Evolutionary conservation across 2,329 filamentous ascomycete genomes (phyloP).

Genomic region (Triangularia setosa): DNA sequence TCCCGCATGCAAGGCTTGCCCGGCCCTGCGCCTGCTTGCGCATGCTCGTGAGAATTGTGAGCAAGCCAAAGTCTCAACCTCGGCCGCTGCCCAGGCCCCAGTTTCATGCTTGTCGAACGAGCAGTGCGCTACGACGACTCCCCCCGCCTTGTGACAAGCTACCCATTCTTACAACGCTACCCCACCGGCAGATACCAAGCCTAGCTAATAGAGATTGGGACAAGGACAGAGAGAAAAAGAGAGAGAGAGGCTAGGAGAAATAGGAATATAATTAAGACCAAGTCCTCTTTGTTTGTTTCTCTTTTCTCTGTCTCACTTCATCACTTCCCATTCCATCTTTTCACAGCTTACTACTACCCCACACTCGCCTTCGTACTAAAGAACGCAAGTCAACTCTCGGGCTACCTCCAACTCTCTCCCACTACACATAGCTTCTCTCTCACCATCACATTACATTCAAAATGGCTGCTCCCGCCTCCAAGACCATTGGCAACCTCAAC

Average conservation of each 20-base stretch:
- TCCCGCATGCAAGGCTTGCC: neutral
- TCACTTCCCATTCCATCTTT: neutral
- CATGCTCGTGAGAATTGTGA: neutral
- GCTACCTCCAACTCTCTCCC: neutral
- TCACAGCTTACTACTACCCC: neutral
- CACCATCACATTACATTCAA: conserved; percentile 27
- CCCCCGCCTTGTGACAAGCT: conserved; percentile 4
- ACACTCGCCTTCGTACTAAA: neutral
- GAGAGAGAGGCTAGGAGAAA: neutral
- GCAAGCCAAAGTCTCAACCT: conserved; percentile 1
- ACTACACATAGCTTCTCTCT: neutral
- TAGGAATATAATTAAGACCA: neutral
- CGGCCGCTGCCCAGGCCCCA: conserved; percentile 1
- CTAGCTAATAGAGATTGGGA: neutral
- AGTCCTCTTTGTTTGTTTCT: neutral
- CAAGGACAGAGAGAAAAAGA: neutral
- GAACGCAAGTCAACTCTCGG: neutral
- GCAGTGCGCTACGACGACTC: neutral
- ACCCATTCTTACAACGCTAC: neutral
- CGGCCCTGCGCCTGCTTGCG: neutral
- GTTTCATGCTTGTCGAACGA: neutral
- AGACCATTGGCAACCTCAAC: conserved; percentile 63
- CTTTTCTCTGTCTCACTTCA: neutral
- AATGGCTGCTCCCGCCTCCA: conserved; percentile 69
- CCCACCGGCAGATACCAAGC: neutral